Percentiles rank a stretch among this genome's conserved stretches.
Evolutionary conservation across 768 basidiomycete genomes (phyloP).

Genomic region (Vararia minispora): DNA sequence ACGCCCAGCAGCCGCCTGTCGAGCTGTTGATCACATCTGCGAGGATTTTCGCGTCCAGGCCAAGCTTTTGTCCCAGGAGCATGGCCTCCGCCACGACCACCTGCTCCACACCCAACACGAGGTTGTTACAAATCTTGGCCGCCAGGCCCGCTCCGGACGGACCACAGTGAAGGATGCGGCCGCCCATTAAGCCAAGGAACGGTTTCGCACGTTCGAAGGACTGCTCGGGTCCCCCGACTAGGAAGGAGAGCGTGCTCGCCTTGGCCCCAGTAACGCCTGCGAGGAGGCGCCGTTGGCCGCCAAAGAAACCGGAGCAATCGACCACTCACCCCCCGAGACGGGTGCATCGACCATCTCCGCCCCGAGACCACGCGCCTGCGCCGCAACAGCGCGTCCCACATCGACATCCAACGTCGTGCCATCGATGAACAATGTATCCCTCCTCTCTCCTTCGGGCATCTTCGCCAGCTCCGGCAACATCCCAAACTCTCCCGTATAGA

Average conservation of each 20-base stretch:
- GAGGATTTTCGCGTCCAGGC: slow-evolving; percentile 63
- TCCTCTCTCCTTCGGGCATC: slow-evolving; percentile 25
- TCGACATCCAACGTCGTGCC: slow-evolving; percentile 84
- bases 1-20: slow-evolving; percentile 77
- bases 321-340: slow-evolving; percentile 82
- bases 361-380: slow-evolving; percentile 37
- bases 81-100: slow-evolving; percentile 84
- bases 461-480: slow-evolving; percentile 53
- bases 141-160: slow-evolving; percentile 71
- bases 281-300: too few relatives aligned
- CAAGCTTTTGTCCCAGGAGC: slow-evolving; percentile 76
- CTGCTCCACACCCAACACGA: slow-evolving; percentile 42
- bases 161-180: slow-evolving; percentile 75
- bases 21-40: slow-evolving; percentile 80
- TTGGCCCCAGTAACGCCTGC: slow-evolving; percentile 78
- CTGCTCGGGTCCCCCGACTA: slow-evolving; percentile 67
- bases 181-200: slow-evolving; percentile 65
- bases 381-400: slow-evolving; percentile 57
- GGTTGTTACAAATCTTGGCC: slow-evolving; percentile 89
- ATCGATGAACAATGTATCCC: slow-evolving; percentile 66
- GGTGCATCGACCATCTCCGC: slow-evolving; percentile 87
- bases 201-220: slow-evolving; percentile 49
- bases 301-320: too few relatives aligned
- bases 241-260: slow-evolving; percentile 82
- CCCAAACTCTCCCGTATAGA: slow-evolving; percentile 52